Evolutionary conservation across 2,329 filamentous ascomycete species (phyloP).

Genomic region (Ophiostoma sp.): DNA sequence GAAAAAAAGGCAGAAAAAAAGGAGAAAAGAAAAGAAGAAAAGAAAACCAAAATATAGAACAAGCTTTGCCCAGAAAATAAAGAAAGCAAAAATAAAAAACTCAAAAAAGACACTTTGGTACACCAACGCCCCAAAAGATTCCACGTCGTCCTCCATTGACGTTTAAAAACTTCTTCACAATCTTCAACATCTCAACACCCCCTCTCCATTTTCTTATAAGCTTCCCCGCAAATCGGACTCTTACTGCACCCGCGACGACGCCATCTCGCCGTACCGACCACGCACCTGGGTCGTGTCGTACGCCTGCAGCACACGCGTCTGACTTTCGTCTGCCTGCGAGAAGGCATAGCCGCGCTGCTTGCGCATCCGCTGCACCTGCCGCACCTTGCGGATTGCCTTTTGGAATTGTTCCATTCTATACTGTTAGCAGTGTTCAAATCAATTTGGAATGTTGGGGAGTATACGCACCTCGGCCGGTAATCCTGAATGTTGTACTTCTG

Average conservation of each 20-base stretch:
- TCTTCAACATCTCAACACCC: background rate
- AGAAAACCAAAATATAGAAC: background rate
- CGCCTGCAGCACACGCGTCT: constrained; percentile 91
- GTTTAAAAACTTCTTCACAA: background rate
- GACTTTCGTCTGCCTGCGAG: constrained; percentile 93
- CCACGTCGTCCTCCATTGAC: background rate
- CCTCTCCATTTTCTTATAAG: too few relatives aligned
- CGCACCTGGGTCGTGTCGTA: constrained; percentile 95
- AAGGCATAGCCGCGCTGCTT: constrained; percentile 99
- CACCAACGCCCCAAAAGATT: constrained; percentile 4
- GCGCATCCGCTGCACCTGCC: constrained; percentile 97
- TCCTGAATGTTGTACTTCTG: constrained; percentile 99
- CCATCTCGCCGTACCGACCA: constrained; percentile 95
- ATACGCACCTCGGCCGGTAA: constrained; percentile 78
- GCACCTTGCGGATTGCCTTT: constrained; percentile 97
- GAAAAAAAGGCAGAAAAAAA: background rate
- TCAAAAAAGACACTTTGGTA: background rate
- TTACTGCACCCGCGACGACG: constrained; percentile 36
- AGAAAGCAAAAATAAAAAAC: background rate
- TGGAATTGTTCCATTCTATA: constrained; percentile 97
- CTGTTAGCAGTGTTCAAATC: too few relatives aligned
- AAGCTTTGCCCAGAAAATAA: background rate
- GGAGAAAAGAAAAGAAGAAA: background rate
- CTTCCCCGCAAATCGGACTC: too few relatives aligned
- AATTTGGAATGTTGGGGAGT: background rate